Conservation (phyloP, 495 filamentous ascomycete genomes). For the Xylaria castorea region DNA sequence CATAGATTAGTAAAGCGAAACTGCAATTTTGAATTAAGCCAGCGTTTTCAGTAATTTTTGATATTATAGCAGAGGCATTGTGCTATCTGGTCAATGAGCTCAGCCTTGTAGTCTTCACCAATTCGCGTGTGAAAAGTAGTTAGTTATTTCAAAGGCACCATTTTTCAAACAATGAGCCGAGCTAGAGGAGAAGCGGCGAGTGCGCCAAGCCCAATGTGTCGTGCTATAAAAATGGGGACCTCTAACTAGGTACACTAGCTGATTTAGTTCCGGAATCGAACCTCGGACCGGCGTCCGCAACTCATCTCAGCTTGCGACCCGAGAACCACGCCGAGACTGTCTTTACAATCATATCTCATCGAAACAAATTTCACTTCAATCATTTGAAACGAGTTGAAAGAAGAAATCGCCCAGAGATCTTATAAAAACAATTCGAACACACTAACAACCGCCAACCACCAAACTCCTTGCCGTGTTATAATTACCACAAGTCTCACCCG, state of each 20-base stretch:
- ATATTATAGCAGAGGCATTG: background rate
- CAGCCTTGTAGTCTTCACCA: background rate
- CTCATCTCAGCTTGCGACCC: background rate
- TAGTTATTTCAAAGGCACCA: background rate
- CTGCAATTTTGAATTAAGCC: too few species aligned
- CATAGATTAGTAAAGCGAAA: too few species aligned
- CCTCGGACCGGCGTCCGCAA: background rate
- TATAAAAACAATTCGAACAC: background rate
- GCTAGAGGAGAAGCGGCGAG: background rate
- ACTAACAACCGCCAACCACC: background rate
- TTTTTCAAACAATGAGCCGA: background rate
- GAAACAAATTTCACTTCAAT: background rate
- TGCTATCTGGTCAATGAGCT: background rate
- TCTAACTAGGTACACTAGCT: background rate
- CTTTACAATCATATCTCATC: background rate
- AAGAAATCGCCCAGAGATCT: too few species aligned
- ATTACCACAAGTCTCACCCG: background rate
- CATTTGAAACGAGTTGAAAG: background rate
- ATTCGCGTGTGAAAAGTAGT: background rate
- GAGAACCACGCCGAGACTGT: background rate
- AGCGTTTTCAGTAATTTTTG: too few species aligned
- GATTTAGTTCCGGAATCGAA: conserved; percentile 2
- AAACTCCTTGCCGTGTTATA: background rate
- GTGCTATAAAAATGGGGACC: background rate
- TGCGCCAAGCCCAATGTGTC: conserved; percentile 1